These are phyloP conservation scores for Achlya hypogyna DNA, from an alignment of 352 stramenopile species.

Conservation along the genomic window DNA sequence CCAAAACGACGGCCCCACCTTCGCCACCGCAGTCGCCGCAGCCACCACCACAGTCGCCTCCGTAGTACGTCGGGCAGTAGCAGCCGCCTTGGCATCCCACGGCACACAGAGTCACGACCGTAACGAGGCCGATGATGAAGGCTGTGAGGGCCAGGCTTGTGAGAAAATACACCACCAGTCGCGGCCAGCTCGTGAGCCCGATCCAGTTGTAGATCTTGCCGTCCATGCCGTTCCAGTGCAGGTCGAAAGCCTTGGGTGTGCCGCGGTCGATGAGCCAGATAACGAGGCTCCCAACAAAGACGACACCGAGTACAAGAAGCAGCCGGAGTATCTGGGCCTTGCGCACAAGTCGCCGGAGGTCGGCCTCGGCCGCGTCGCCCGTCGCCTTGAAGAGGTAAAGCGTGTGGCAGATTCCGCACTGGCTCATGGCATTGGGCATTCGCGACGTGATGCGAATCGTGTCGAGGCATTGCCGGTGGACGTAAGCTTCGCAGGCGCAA, in stretches of 20 bases:
- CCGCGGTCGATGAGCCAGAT: slow-evolving; percentile 12
- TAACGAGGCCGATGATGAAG: slow-evolving; percentile 2
- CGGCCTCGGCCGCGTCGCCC: background rate
- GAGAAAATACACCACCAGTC: slow-evolving; percentile 7
- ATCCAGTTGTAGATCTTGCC: slow-evolving; percentile 12
- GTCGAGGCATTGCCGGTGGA: slow-evolving; percentile 12
- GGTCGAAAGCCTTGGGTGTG: slow-evolving; percentile 2
- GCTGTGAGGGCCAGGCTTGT: background rate
- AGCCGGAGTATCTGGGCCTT: background rate
- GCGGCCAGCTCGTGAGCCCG: background rate
- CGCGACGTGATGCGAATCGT: background rate
- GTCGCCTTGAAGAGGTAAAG: background rate
- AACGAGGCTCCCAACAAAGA: slow-evolving; percentile 8
- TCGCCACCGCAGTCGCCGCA: background rate
- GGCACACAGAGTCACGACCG: background rate
- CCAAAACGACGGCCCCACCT: background rate
- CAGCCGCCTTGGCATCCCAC: background rate
- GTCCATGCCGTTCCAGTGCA: slow-evolving; percentile 15
- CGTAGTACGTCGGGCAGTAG: background rate
- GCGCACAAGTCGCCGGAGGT: background rate
- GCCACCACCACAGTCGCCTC: background rate
- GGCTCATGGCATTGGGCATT: slow-evolving; percentile 9
- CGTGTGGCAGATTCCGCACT: background rate
- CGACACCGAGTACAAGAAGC: background rate
- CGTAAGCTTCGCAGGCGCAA: background rate